Conservation (phyloP, 2,329 filamentous ascomycete genomes). For the Endoconidiophora laricicola region DNA sequence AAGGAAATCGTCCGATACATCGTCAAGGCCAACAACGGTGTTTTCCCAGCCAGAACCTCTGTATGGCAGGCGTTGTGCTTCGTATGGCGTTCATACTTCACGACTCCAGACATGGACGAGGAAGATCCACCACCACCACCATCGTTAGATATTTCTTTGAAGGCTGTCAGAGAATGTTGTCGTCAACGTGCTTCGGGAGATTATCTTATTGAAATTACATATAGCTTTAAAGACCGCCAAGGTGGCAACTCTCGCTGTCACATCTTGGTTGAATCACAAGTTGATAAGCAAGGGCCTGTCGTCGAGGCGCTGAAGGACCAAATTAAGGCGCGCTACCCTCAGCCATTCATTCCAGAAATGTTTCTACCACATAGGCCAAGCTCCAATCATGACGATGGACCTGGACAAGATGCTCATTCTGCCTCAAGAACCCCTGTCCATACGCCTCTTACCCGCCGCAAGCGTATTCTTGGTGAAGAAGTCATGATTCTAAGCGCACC, state of each 20-base stretch:
- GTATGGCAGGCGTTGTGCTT: conserved; percentile 31
- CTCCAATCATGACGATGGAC: not conserved
- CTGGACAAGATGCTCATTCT: not conserved
- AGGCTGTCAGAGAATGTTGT: conserved; percentile 24
- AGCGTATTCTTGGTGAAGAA: conserved; percentile 18
- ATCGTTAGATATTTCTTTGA: conserved; percentile 23
- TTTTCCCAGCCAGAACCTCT: conserved; percentile 33
- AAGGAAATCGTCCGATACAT: conserved; percentile 27
- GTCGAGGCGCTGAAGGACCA: conserved; percentile 28
- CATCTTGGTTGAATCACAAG: conserved; percentile 26
- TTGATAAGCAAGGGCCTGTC: conserved; percentile 27
- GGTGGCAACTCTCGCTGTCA: conserved; percentile 29
- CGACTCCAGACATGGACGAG: conserved; percentile 14
- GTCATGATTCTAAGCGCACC: conserved; percentile 34
- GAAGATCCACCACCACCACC: conserved; percentile 21
- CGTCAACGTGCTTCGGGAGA: conserved; percentile 16
- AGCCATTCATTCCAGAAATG: conserved; percentile 20
- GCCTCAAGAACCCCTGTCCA: not conserved
- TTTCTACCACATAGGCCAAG: conserved; percentile 3
- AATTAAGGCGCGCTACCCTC: conserved; percentile 31
- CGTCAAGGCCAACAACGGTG: conserved; percentile 26
- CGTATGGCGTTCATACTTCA: conserved; percentile 28
- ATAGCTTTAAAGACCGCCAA: conserved; percentile 26
- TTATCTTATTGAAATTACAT: conserved; percentile 24
- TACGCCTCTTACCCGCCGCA: conserved; percentile 7